Percentiles rank a stretch among this genome's conserved stretches.
phyloP scores from a whole-genome alignment of 2,329 filamentous ascomycete species.

The Mycocentrospora acerina region DNA sequence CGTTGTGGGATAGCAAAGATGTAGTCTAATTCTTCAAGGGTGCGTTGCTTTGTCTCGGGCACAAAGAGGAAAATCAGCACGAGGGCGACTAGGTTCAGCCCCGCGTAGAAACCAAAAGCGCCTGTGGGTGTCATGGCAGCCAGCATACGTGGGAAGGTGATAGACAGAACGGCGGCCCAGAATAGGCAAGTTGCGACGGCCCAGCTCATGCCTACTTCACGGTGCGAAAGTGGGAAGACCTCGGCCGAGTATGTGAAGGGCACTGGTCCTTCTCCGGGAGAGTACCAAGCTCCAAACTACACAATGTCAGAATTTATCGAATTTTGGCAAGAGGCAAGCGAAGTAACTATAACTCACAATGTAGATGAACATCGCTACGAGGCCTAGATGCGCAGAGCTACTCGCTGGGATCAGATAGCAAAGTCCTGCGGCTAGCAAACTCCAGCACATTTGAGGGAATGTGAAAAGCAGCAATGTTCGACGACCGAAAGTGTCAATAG shows the following conservation, averaged over 20 bases:
- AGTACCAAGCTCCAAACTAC: slow-evolving; percentile 49
- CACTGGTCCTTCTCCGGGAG: slow-evolving; percentile 54
- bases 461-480: slow-evolving; percentile 52
- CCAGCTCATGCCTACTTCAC: slow-evolving; percentile 49
- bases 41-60: slow-evolving; percentile 35
- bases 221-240: slow-evolving; percentile 67
- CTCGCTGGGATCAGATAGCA: slow-evolving; percentile 52
- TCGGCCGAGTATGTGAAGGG: slow-evolving; percentile 67
- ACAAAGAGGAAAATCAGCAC: slow-evolving; percentile 34
- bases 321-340: not conserved
- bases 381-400: slow-evolving; percentile 45
- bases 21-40: slow-evolving; percentile 35
- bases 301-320: not conserved
- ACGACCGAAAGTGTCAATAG: slow-evolving; percentile 56
- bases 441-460: slow-evolving; percentile 53
- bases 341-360: slow-evolving; percentile 26
- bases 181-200: slow-evolving; percentile 45
- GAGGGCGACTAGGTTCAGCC: slow-evolving; percentile 30
- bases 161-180: slow-evolving; percentile 43
- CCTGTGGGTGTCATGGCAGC: slow-evolving; percentile 38
- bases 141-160: slow-evolving; percentile 44
- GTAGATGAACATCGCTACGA: slow-evolving; percentile 59
- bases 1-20: slow-evolving; percentile 44
- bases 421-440: slow-evolving; percentile 52
- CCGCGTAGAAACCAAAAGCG: slow-evolving; percentile 44